A percentile compares a stretch with the other conserved stretches of the same genome.
These are phyloP conservation scores for Jaenimonas drosophilae DNA, from an alignment of 208 protist species.

Conservation along the genomic window DNA sequence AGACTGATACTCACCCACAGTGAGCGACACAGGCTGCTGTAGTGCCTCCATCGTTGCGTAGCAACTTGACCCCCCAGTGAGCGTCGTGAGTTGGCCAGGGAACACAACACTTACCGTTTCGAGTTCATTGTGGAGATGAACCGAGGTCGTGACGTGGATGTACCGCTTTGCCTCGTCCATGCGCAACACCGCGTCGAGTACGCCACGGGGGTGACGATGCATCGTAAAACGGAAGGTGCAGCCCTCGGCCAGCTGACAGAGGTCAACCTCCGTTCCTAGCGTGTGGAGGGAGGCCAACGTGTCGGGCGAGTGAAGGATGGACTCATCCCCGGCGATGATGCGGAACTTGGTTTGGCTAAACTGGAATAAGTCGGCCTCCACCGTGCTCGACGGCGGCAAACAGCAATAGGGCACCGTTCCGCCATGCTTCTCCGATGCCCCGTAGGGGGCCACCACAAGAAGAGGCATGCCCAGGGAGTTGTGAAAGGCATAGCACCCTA, in stretches of 20 bases:
- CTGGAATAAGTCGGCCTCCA: conserved; percentile 11
- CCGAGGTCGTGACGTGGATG: conserved; percentile 23
- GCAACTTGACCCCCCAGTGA: conserved; percentile 10
- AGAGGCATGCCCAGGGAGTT: conserved; percentile 23
- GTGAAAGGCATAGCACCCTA: conserved; percentile 14
- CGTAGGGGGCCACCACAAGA: conserved; percentile 5
- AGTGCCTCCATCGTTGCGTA: conserved; percentile 11
- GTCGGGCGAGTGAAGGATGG: conserved; percentile 1
- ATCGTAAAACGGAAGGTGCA: conserved; percentile 23
- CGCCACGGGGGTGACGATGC: conserved; percentile 8
- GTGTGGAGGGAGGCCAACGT: neutral
- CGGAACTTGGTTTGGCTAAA: conserved; percentile 27
- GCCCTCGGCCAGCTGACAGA: conserved; percentile 18
- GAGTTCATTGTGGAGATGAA: conserved; percentile 29
- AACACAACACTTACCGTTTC: conserved; percentile 7
- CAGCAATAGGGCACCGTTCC: too few relatives aligned
- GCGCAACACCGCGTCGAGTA: conserved; percentile 26
- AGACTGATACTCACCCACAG: conserved; percentile 1
- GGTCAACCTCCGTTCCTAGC: conserved; percentile 15
- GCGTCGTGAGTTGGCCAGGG: conserved; percentile 2
- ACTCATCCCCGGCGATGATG: conserved; percentile 9
- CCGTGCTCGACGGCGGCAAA: too few relatives aligned
- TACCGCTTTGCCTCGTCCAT: conserved; percentile 20
- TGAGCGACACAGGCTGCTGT: conserved; percentile 3
- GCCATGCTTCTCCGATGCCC: neutral